Percentiles rank a stretch among this genome's conserved stretches.
Evolutionary conservation across 495 filamentous ascomycete genomes (phyloP).

Genomic region (Neurospora pannonica): DNA sequence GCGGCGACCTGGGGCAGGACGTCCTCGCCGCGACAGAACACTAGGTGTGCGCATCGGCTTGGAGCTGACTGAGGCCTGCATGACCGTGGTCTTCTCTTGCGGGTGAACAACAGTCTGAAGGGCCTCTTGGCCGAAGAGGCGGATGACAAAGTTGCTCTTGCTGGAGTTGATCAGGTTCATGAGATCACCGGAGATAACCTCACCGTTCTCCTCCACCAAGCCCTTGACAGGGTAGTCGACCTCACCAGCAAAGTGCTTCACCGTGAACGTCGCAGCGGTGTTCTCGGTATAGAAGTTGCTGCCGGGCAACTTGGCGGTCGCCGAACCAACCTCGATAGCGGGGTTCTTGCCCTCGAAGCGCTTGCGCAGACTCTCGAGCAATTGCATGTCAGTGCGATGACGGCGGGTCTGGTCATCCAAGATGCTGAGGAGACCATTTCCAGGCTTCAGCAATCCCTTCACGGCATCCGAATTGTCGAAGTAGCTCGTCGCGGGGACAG

Average conservation of each 20-base stretch:
- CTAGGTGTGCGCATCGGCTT: constrained; percentile 87
- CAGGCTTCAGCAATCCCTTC: constrained; percentile 77
- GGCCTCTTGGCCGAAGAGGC: constrained; percentile 88
- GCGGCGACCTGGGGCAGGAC: constrained; percentile 33
- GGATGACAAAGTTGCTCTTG: constrained; percentile 76
- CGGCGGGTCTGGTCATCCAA: constrained; percentile 90
- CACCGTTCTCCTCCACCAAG: constrained; percentile 87
- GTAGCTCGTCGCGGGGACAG: constrained; percentile 82
- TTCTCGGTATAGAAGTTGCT: constrained; percentile 78
- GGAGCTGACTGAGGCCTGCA: constrained; percentile 93
- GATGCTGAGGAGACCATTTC: constrained; percentile 88
- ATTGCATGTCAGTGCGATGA: constrained; percentile 76
- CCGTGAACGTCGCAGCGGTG: constrained; percentile 66
- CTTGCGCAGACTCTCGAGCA: constrained; percentile 81
- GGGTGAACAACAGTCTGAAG: constrained; percentile 85
- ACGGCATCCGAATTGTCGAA: constrained; percentile 96
- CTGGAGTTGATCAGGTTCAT: constrained; percentile 90
- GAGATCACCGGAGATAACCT: constrained; percentile 88
- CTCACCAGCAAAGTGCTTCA: constrained; percentile 92
- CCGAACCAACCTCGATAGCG: constrained; percentile 65
- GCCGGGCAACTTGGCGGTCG: constrained; percentile 59
- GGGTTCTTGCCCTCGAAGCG: constrained; percentile 91
- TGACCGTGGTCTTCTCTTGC: constrained; percentile 78
- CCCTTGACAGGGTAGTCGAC: constrained; percentile 87
- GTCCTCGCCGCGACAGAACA: constrained; percentile 58